Conservation (phyloP, 164 flowering plant species). For the Cinnamomum chago region DNA sequence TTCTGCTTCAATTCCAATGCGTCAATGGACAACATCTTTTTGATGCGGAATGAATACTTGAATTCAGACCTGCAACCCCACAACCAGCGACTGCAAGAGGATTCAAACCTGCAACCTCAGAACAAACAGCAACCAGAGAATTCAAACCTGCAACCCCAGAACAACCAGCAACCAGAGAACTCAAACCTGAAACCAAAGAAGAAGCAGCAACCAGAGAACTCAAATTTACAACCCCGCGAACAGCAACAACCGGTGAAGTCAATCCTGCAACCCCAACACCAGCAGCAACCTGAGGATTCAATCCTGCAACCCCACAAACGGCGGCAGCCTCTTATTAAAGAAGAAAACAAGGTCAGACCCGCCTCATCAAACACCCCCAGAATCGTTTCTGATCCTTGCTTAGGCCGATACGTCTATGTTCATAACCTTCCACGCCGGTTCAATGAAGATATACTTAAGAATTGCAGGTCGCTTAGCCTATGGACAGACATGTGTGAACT, state of each 20-base stretch:
- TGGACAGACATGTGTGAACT: conserved; percentile 64
- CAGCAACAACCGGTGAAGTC: not conserved
- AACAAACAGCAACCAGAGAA: not conserved
- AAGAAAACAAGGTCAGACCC: not conserved
- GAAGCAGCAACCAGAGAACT: not conserved
- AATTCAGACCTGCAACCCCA: not conserved
- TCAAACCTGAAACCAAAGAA: not conserved
- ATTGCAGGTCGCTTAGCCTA: conserved; percentile 38
- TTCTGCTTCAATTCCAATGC: not conserved
- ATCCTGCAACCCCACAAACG: not conserved
- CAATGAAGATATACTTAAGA: conserved; percentile 49
- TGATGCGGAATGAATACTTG: not conserved
- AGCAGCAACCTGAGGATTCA: not conserved
- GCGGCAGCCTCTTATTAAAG: not conserved
- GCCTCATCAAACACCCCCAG: not conserved
- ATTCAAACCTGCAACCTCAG: not conserved
- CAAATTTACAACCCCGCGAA: no score
- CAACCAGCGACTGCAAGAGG: not conserved
- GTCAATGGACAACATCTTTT: not conserved
- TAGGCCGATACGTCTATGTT: conserved; percentile 51
- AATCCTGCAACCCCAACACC: not conserved
- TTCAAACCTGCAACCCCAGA: not conserved
- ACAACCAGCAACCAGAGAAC: not conserved
- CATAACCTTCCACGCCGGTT: conserved; percentile 48
- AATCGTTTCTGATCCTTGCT: conserved; percentile 30